Percentiles rank a stretch among this genome's conserved stretches.
Conservation (phyloP, 768 basidiomycete genomes). For the Rhodotorula taiwanensis region DNA sequence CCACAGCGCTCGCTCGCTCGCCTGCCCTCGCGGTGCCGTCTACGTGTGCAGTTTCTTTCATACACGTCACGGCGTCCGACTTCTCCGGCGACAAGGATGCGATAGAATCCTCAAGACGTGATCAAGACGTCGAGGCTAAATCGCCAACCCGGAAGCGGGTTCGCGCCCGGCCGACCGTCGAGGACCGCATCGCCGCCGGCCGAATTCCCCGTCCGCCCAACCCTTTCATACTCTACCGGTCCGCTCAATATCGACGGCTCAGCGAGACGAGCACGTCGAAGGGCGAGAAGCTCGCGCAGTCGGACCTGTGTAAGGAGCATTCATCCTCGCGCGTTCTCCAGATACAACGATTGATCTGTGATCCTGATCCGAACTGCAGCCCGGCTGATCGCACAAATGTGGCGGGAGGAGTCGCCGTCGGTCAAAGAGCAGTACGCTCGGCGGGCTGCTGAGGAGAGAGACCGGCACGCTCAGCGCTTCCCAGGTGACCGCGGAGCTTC, state of each 20-base stretch:
- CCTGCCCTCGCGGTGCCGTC: background rate
- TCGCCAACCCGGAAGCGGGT: too few species aligned
- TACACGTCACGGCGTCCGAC: background rate
- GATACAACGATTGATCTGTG: too few species aligned
- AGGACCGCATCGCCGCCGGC: background rate
- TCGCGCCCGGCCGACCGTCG: background rate
- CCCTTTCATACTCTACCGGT: conserved; percentile 78
- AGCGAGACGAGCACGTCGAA: conserved; percentile 42
- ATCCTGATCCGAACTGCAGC: conserved; percentile 37
- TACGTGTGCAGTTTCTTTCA: too few species aligned
- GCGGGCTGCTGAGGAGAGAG: conserved; percentile 13
- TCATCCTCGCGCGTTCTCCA: background rate
- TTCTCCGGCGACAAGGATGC: background rate
- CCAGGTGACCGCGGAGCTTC: too few species aligned
- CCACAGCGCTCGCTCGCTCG: too few species aligned
- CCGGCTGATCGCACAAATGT: conserved; percentile 57
- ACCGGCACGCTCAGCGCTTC: conserved; percentile 13
- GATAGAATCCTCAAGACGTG: too few species aligned
- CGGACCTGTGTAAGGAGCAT: conserved; percentile 54
- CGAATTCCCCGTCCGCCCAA: conserved; percentile 62
- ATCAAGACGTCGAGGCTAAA: too few species aligned
- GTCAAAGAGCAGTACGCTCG: conserved; percentile 40
- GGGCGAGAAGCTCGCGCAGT: conserved; percentile 51
- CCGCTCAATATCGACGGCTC: conserved; percentile 53
- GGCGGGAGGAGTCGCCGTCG: conserved; percentile 54